phyloP scores from a whole-genome alignment of 257 asterid species.

The Solanum pennellii region DNA sequence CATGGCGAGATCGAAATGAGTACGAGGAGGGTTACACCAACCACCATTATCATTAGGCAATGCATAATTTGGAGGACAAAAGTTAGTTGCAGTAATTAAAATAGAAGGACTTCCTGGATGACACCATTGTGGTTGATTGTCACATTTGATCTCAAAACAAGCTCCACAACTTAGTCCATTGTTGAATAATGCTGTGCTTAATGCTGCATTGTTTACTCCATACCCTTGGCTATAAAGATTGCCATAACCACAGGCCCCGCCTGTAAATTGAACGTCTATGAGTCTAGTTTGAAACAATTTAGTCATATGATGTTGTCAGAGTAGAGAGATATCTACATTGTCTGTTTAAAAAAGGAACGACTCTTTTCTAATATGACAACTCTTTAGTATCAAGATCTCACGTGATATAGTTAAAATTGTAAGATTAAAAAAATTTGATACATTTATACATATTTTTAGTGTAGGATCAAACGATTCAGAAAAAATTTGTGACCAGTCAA shows the following conservation, averaged over 20 bases:
- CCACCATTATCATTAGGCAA: conserved; percentile 54
- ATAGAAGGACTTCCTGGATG: conserved; percentile 45
- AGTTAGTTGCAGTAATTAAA: conserved; percentile 44
- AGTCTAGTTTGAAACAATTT: background rate
- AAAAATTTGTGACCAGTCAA: background rate
- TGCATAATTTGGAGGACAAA: conserved; percentile 52
- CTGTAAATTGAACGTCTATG: background rate
- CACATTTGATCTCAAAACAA: conserved; percentile 65
- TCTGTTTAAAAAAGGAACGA: too few species aligned
- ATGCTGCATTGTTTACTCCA: conserved; percentile 67
- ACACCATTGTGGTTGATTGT: conserved; percentile 37
- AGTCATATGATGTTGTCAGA: too few species aligned
- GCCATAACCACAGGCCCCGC: conserved; percentile 74
- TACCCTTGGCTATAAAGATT: conserved; percentile 73
- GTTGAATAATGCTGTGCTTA: conserved; percentile 71
- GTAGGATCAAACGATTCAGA: background rate
- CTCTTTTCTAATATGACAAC: background rate
- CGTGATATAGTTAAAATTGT: too few species aligned
- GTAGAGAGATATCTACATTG: too few species aligned
- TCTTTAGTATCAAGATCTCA: too few species aligned
- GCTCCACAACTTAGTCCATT: conserved; percentile 70
- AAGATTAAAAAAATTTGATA: too few species aligned
- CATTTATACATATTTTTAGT: background rate
- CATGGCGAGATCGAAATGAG: conserved; percentile 57
- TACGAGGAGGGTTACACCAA: conserved; percentile 64